phyloP scores from a whole-genome alignment of 257 asterid species.

The Solanum etuberosum region DNA sequence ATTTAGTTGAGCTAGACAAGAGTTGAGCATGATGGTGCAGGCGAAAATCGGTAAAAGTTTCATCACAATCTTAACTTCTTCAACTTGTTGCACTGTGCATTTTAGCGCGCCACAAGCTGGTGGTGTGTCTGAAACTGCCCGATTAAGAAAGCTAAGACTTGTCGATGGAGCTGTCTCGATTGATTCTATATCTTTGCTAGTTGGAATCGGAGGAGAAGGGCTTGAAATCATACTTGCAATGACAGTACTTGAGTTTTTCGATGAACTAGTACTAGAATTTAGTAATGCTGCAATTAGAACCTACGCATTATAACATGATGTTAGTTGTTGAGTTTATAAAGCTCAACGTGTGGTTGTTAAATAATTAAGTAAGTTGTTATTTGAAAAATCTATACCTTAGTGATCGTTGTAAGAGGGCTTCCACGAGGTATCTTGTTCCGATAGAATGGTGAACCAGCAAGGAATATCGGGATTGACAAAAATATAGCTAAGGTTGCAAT shows the following conservation, averaged over 20 bases:
- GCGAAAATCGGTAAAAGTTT: conserved; percentile 78
- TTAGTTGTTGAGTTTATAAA: not conserved
- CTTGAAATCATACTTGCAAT: conserved; percentile 23
- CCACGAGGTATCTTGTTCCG: conserved; percentile 60
- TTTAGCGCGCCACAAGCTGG: not conserved
- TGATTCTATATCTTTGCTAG: not conserved
- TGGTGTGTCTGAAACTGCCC: not conserved
- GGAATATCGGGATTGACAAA: conserved; percentile 50
- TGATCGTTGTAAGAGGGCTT: conserved; percentile 61
- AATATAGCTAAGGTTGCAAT: conserved; percentile 53
- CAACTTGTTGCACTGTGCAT: conserved; percentile 40
- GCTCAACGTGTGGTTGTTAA: not conserved
- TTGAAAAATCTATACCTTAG: conserved; percentile 22
- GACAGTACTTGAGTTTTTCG: conserved; percentile 23
- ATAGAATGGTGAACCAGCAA: conserved; percentile 49
- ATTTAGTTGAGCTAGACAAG: conserved; percentile 87
- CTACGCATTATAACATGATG: not conserved
- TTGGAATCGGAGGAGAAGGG: conserved; percentile 16
- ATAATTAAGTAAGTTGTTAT: too few relatives aligned
- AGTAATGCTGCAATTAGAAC: conserved; percentile 26
- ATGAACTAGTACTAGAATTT: conserved; percentile 5
- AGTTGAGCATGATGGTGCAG: conserved; percentile 73
- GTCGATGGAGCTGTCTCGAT: conserved; percentile 4
- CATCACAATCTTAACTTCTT: conserved; percentile 66
- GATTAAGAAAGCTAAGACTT: conserved; percentile 21